Percentiles rank a stretch among this genome's conserved stretches.
These are phyloP conservation scores for Fonsecaea pedrosoi DNA, from an alignment of 2,329 filamentous ascomycete genomes.

Conservation along the genomic window DNA sequence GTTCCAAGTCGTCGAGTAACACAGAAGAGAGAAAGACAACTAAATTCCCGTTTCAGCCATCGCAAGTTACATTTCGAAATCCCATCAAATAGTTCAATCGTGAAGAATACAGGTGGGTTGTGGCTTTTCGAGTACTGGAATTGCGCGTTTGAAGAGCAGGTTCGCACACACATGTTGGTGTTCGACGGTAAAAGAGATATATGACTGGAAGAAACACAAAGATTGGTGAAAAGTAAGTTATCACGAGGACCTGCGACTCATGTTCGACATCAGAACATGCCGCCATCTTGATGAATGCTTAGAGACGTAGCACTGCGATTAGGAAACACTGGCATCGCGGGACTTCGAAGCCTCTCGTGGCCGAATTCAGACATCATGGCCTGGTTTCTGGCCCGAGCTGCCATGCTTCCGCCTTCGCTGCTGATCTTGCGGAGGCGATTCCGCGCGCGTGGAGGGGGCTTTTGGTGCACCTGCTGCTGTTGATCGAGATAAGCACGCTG, in stretches of 20 bases:
- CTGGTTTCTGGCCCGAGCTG: conserved; percentile 53
- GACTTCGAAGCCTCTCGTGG: conserved; percentile 36
- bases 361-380: conserved; percentile 42
- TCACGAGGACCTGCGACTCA: not conserved
- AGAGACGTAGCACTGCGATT: conserved; percentile 39
- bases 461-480: conserved; percentile 24
- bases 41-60: conserved; percentile 11
- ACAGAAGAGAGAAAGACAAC: not conserved
- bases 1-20: conserved; percentile 19
- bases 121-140: not conserved
- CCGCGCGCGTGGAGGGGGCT: conserved; percentile 42
- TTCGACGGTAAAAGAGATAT: not conserved
- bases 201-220: not conserved
- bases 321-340: conserved; percentile 37
- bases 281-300: conserved; percentile 35
- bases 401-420: conserved; percentile 59
- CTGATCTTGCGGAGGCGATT: conserved; percentile 56
- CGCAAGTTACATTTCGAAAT: conserved; percentile 4
- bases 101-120: not conserved
- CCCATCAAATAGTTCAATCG: conserved; percentile 4
- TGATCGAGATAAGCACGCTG: conserved; percentile 23
- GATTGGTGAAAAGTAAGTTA: not conserved
- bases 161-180: not conserved
- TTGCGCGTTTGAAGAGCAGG: not conserved
- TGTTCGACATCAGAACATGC: conserved; percentile 36